phyloP scores from a whole-genome alignment of 768 basidiomycete species.

The Boletus subcaerulescens region DNA sequence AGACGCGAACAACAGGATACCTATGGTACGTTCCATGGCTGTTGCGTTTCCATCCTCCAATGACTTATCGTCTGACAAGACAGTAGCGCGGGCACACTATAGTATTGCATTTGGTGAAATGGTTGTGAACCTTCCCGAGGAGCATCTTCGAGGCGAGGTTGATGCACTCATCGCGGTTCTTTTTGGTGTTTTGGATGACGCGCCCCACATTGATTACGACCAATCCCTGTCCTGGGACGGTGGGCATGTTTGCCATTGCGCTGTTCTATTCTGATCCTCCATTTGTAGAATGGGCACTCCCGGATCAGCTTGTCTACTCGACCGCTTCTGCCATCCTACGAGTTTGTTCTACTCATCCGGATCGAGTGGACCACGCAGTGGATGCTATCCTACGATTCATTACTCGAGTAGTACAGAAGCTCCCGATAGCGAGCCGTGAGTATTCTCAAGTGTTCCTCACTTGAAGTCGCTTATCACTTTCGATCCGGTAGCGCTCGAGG shows the following conservation, averaged over 20 bases:
- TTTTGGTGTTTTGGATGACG: constrained; percentile 64
- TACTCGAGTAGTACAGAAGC: constrained; percentile 49
- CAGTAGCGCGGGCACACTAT: constrained; percentile 70
- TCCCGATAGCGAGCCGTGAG: constrained; percentile 56
- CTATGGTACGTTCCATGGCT: constrained; percentile 50
- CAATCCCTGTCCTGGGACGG: constrained; percentile 78
- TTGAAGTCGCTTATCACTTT: neutral
- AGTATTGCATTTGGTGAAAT: constrained; percentile 84
- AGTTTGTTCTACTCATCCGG: constrained; percentile 52
- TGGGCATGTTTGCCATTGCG: constrained; percentile 28
- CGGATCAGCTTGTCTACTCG: constrained; percentile 80
- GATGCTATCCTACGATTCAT: constrained; percentile 64
- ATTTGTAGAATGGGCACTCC: constrained; percentile 75
- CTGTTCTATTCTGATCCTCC: neutral
- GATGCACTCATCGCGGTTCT: constrained; percentile 57
- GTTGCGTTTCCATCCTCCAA: neutral
- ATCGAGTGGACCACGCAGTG: constrained; percentile 49
- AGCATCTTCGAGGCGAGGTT: constrained; percentile 48
- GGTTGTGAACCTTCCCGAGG: constrained; percentile 58
- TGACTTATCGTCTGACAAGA: constrained; percentile 37
- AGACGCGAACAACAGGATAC: constrained; percentile 32
- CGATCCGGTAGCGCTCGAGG: constrained; percentile 52
- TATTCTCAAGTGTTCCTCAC: neutral
- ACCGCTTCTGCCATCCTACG: constrained; percentile 74
- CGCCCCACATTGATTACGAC: constrained; percentile 77